phyloP scores from a whole-genome alignment of 257 asterid species.

The Capsicum baccatum region DNA sequence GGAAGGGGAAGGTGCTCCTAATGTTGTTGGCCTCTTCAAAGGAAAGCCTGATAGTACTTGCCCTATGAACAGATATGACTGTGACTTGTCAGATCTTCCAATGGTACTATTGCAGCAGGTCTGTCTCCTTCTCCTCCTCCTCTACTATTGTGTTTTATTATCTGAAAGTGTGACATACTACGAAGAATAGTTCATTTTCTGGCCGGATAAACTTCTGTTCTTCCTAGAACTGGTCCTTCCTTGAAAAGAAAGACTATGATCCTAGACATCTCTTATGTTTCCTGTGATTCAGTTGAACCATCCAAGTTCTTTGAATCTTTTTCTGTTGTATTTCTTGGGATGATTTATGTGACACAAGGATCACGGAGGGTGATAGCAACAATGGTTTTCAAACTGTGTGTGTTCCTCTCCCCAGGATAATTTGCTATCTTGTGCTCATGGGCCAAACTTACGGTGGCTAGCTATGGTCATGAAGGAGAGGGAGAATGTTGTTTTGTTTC shows the following conservation, averaged over 20 bases:
- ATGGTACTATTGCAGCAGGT: constrained; percentile 93
- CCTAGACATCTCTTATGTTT: constrained; percentile 15
- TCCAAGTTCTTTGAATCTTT: not conserved
- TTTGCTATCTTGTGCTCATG: not conserved
- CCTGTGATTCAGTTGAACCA: constrained; percentile 9
- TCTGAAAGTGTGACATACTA: not conserved
- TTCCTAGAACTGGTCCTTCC: not conserved
- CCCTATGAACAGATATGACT: constrained; percentile 70
- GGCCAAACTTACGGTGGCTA: not conserved
- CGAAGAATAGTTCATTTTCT: constrained; percentile 11
- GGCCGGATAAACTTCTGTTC: constrained; percentile 4
- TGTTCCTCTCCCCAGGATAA: not conserved
- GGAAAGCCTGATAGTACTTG: constrained; percentile 62
- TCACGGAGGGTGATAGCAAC: not conserved
- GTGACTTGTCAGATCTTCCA: constrained; percentile 90
- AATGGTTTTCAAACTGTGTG: not conserved
- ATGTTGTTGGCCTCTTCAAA: constrained; percentile 79
- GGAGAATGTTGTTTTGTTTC: not conserved
- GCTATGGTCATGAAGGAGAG: constrained; percentile 7
- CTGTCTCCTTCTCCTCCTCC: constrained; percentile 28
- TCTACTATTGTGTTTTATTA: not conserved
- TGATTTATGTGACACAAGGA: constrained; percentile 15
- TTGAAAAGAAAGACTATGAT: not conserved
- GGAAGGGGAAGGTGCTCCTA: constrained; percentile 98
- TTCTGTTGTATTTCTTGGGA: not conserved